A percentile compares a stretch with the other conserved stretches of the same genome.
phyloP scores from a whole-genome alignment of 441 rosid species.

The Omphalea diandra region DNA sequence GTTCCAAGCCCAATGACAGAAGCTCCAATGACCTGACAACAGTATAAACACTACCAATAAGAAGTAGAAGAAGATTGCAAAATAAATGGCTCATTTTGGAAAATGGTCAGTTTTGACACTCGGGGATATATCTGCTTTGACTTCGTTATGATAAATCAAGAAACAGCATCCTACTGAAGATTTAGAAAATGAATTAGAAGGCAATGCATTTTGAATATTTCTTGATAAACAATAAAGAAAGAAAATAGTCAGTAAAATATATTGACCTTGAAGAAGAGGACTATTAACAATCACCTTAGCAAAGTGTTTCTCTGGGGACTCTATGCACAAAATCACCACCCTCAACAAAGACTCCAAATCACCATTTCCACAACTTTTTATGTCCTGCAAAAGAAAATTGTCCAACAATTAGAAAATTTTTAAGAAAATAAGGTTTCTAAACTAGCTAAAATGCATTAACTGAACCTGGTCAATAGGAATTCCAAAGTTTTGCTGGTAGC shows the following conservation, averaged over 20 bases:
- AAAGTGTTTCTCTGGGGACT: conserved; percentile 75
- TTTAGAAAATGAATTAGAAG: neutral
- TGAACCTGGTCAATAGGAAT: conserved; percentile 62
- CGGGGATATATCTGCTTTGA: too few relatives aligned
- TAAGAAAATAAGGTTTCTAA: neutral
- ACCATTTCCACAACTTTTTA: conserved; percentile 52
- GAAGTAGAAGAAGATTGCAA: neutral
- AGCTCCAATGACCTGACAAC: conserved; percentile 49
- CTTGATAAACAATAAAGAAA: neutral
- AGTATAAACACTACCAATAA: neutral
- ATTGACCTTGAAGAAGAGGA: neutral
- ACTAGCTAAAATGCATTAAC: conserved; percentile 7
- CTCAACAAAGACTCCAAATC: conserved; percentile 52
- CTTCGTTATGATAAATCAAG: neutral
- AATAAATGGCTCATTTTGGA: neutral
- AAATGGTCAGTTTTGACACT: neutral
- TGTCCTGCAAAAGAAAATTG: conserved; percentile 47
- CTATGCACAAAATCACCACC: conserved; percentile 51
- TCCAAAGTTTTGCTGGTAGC: conserved; percentile 55
- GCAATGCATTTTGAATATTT: neutral
- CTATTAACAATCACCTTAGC: conserved; percentile 52
- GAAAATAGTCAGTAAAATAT: neutral
- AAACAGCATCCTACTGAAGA: neutral
- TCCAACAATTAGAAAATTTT: neutral
- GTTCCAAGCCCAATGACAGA: conserved; percentile 73